Base-by-base conservation (phyloP, 345 rosid genomes). In the Kandelia obovata region DNA sequence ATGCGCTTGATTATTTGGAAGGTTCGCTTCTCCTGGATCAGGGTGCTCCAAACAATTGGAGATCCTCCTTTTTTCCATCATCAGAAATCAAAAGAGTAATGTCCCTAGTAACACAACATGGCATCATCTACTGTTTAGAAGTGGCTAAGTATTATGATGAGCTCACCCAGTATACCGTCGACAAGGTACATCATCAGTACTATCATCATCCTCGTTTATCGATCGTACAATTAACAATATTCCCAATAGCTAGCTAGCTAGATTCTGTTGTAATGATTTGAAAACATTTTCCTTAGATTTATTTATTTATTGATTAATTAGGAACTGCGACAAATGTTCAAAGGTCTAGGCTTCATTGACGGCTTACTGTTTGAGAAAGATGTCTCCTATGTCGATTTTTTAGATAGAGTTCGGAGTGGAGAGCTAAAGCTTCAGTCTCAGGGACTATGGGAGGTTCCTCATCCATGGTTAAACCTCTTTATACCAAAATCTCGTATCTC, bases 391-490 rank as follows among this genome's bases (percentile, higher is more conserved):
- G 68, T 75, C 26, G 88, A 89, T 4, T 94, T 89, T 73, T 82
- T 95, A 73, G 74, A 92, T 73, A 84, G 97, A 76, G 97, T 92
- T 19, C 85, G 88, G 68, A 75, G 73, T 37, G 96, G 83, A 75
- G 96, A 95, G 77, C 63, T 75, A n/a, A 74, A 83, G 34, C 96
- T 94, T 35, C 79, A 76, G 39, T 69, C 87, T 13, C 79, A 81
- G 73, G 92, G 96, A 57, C 64, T 88, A 8, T 93, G 98, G 98
- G 90, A 94, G 32, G 96, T 95, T 80, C 96, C 99, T 52, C 99
- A 95, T 80, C 99, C 99, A 34, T 95, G 99, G 99, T 74, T 92
- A 43, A 95, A 92, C 61, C 79, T 95, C 1, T 92, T 95, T 27
- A 72, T 95, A 21, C 97, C 99, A 4, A 79, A 72, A 77, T 95